Evolutionary conservation across 495 filamentous ascomycete genomes (phyloP).

Genomic region (Xylaria flabelliformis): DNA sequence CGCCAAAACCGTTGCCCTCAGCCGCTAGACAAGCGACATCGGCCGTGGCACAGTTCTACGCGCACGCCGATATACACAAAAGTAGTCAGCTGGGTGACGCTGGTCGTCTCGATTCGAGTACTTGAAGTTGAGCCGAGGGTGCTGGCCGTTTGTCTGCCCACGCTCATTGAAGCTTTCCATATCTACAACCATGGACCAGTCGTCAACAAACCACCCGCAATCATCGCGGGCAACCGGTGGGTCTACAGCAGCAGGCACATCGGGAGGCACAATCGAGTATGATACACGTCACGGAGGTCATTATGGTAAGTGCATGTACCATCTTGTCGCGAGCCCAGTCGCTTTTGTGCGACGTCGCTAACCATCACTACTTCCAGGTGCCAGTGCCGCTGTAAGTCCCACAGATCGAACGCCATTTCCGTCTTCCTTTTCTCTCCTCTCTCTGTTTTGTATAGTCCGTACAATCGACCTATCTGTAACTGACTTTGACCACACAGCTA

Average conservation of each 20-base stretch:
- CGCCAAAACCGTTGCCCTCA: conserved; percentile 14
- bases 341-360: conserved; percentile 45
- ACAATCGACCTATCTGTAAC: conserved; percentile 25
- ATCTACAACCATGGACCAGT: conserved; percentile 59
- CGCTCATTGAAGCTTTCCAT: conserved; percentile 8
- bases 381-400: conserved; percentile 76
- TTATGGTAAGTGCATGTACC: conserved; percentile 70
- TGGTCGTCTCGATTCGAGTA: conserved; percentile 19
- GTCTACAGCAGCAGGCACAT: conserved; percentile 30
- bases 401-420: conserved; percentile 27
- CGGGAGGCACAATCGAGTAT: conserved; percentile 69
- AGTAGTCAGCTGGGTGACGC: conserved; percentile 11
- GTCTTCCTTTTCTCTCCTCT: conserved; percentile 17
- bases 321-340: conserved; percentile 37
- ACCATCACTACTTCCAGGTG: conserved; percentile 62
- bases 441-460: conserved; percentile 3
- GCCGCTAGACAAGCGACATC: conserved; percentile 15
- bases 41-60: conserved; percentile 10
- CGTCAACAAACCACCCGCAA: conserved; percentile 58
- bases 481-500: conserved; percentile 55
- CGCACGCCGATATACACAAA: conserved; percentile 5
- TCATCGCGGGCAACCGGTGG: conserved; percentile 57
- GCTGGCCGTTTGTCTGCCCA: conserved; percentile 8
- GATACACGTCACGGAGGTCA: conserved; percentile 84
- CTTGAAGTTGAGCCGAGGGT: conserved; percentile 2